Conservation (phyloP, 768 basidiomycete genomes). For the Podaxis sp. region DNA sequence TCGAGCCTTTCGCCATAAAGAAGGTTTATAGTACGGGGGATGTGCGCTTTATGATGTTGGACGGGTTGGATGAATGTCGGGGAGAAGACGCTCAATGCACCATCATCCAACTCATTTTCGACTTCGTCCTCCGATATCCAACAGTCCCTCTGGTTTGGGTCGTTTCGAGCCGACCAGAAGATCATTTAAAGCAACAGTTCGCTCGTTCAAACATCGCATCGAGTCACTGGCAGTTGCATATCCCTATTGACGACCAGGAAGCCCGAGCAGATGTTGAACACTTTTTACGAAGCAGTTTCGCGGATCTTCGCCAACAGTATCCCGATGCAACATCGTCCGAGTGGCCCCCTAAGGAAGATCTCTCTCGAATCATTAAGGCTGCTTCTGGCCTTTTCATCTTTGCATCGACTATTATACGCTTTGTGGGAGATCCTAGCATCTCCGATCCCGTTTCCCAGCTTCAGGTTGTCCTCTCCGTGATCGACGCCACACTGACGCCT, state of each 20-base stretch:
- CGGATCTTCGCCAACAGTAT: not conserved
- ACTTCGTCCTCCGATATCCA: not conserved
- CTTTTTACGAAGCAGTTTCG: not conserved
- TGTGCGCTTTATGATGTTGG: too few relatives aligned
- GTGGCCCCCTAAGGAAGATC: not conserved
- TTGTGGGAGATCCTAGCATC: not conserved
- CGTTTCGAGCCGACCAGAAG: not conserved
- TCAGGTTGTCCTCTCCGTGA: not conserved
- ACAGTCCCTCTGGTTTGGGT: constrained; percentile 16
- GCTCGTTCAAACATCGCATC: not conserved
- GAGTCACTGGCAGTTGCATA: not conserved
- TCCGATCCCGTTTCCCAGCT: not conserved
- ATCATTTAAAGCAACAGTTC: not conserved
- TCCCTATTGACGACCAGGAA: not conserved
- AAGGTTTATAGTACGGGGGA: too few relatives aligned
- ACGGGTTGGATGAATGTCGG: constrained; percentile 29
- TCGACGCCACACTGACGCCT: not conserved
- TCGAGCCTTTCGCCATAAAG: constrained; percentile 13
- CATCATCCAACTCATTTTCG: constrained; percentile 16
- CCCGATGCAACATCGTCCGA: too few relatives aligned
- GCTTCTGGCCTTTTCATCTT: not conserved
- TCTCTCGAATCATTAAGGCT: not conserved
- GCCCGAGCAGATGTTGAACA: not conserved
- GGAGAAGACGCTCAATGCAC: constrained; percentile 11
- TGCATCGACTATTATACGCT: not conserved